Evolutionary conservation across 805 yeast genomes (phyloP), one percentile per base, ranked within the genome.

Genomic region (Ogataea ganodermae): DNA sequence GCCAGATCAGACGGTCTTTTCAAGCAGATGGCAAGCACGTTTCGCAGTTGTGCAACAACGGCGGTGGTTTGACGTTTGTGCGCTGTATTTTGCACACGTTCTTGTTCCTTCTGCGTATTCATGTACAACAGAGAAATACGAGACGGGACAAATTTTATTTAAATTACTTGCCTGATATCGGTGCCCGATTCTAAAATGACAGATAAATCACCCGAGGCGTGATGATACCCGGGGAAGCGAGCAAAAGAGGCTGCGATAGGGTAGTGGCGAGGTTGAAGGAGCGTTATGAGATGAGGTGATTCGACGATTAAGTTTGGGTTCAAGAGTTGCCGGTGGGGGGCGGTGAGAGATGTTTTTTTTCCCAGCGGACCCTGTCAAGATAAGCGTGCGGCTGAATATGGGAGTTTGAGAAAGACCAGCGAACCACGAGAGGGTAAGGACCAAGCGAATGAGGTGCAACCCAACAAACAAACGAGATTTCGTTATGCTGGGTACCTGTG

Each of bases 331-430:
- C n/a, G 16, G 31, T 28, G 31, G 16, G 16, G 6, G 31, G 13
- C 12, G 31, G 16, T 13, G 31, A 28, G 31, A n/a, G n/a, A n/a
- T n/a, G n/a, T n/a, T n/a, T n/a, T 4, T 28, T 5, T 7, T 30
- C 9, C 14, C 17, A n/a, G 6, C 9, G 33, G 33, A 30, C 33
- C 33, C 33, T 30, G 33, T 30, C 33, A 30, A 30, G 33, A 30
- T 30, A 30, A 30, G 33, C 9, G 17, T 30, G 33, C 33, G 33
- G 33, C 33, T 30, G 33, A n/a, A n/a, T n/a, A n/a, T n/a, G n/a
- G n/a, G n/a, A n/a, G n/a, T n/a, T n/a, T n/a, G n/a, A n/a, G n/a
- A n/a, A n/a, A n/a, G n/a, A n/a, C n/a, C n/a, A n/a, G n/a, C n/a
- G n/a, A n/a, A n/a, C n/a, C n/a, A n/a, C n/a, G n/a, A n/a, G n/a